Percentiles rank a stretch among this genome's conserved stretches.
Conservation (phyloP, 2,329 filamentous ascomycete species). For the Aspergillus sp. region DNA sequence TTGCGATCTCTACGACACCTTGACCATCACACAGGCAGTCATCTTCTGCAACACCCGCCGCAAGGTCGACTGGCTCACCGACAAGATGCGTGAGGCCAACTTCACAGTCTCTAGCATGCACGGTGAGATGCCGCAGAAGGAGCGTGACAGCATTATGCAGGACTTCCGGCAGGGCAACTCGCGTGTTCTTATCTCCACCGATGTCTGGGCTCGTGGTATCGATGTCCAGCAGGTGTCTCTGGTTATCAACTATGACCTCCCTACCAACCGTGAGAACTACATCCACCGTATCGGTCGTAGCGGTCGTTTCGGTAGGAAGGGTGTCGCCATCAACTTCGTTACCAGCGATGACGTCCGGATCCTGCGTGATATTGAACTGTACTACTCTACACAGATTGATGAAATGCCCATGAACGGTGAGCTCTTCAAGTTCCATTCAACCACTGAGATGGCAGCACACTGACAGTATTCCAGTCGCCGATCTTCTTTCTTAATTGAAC, state of each 20-base stretch:
- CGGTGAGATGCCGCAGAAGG: conserved; percentile 97
- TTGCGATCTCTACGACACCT: conserved; percentile 95
- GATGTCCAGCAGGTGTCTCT: conserved; percentile 97
- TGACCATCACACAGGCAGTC: conserved; percentile 97
- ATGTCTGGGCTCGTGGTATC: conserved; percentile 97
- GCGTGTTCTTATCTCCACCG: conserved; percentile 91
- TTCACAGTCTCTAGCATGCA: conserved; percentile 99
- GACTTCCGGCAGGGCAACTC: conserved; percentile 97
- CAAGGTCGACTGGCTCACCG: conserved; percentile 98
- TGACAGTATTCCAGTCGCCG: conserved; percentile 23
- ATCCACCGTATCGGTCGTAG: conserved; percentile 97
- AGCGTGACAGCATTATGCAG: conserved; percentile 98
- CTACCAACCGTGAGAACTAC: conserved; percentile 98
- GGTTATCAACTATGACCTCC: conserved; percentile 98
- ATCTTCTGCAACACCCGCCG: conserved; percentile 99
- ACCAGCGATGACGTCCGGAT: conserved; percentile 97
- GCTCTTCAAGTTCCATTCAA: conserved; percentile 33
- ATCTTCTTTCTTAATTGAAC: conserved; percentile 29
- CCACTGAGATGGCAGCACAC: neutral
- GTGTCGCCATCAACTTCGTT: conserved; percentile 99
- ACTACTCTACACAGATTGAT: conserved; percentile 94
- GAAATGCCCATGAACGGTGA: conserved; percentile 98
- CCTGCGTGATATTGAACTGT: conserved; percentile 91
- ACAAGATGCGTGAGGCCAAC: conserved; percentile 98
- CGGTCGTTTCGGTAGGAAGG: conserved; percentile 93